These are phyloP conservation scores for Aspergillus niger DNA, from an alignment of 2,329 filamentous ascomycete genomes.

Conservation along the genomic window DNA sequence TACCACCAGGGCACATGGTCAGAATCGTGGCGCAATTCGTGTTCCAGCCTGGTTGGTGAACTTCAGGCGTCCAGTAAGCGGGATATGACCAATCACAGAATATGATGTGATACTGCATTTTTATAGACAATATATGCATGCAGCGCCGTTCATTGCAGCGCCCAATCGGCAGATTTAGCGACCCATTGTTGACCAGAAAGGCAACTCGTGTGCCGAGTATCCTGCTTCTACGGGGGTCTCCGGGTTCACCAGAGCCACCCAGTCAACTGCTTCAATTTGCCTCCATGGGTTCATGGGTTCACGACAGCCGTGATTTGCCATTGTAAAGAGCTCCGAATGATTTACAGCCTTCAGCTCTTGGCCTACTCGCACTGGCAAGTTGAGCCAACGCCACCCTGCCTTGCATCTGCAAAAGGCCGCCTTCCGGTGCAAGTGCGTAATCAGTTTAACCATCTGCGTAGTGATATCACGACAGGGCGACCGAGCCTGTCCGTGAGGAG, in stretches of 20 bases:
- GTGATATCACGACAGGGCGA: background rate
- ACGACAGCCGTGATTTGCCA: too few species aligned
- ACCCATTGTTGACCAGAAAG: background rate
- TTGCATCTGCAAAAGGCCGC: background rate
- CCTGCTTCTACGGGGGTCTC: too few species aligned
- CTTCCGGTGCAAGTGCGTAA: background rate
- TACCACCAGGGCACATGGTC: background rate
- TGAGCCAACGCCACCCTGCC: background rate
- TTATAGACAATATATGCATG: conserved; percentile 6
- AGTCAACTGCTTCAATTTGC: background rate
- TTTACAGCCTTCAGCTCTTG: background rate
- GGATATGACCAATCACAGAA: background rate
- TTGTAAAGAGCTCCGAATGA: too few species aligned
- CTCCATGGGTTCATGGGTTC: too few species aligned
- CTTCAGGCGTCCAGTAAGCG: background rate
- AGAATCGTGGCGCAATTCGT: background rate
- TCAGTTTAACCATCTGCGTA: background rate
- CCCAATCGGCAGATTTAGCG: background rate
- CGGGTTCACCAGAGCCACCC: background rate
- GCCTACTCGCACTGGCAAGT: too few species aligned
- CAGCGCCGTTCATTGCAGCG: background rate
- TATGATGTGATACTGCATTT: conserved; percentile 1
- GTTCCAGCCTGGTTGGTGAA: background rate
- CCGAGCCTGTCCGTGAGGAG: too few species aligned
- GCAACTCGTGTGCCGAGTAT: background rate